These are phyloP conservation scores for Fusarium robinianum DNA, from an alignment of 2,329 filamentous ascomycete genomes.

Conservation along the genomic window DNA sequence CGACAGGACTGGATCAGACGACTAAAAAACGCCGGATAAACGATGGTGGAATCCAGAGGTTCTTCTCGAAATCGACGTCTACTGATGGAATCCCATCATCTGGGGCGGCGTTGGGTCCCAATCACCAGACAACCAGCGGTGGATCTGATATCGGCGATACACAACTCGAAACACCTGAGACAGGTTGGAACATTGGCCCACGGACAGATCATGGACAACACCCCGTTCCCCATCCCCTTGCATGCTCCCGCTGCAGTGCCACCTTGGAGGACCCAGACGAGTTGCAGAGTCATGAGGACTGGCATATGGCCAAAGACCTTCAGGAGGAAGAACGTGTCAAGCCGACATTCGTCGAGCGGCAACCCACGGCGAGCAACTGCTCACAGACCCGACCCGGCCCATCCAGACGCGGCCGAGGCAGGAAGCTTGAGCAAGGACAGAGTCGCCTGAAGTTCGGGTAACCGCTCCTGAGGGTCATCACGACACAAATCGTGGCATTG, in stretches of 20 bases:
- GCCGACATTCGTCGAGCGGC: slow-evolving; percentile 48
- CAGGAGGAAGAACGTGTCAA: slow-evolving; percentile 65
- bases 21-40: slow-evolving; percentile 46
- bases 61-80: slow-evolving; percentile 54
- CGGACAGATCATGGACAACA: slow-evolving; percentile 34
- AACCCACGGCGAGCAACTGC: slow-evolving; percentile 39
- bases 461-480: slow-evolving; percentile 27
- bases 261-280: slow-evolving; percentile 61
- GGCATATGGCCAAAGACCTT: slow-evolving; percentile 90
- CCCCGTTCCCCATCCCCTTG: slow-evolving; percentile 44
- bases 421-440: slow-evolving; percentile 60
- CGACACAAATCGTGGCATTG: slow-evolving; percentile 3
- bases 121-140: slow-evolving; percentile 22
- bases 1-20: slow-evolving; percentile 29
- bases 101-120: slow-evolving; percentile 19
- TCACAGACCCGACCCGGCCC: slow-evolving; percentile 40
- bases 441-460: slow-evolving; percentile 64
- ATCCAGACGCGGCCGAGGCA: slow-evolving; percentile 47
- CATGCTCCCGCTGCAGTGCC: slow-evolving; percentile 69
- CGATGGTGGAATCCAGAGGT: slow-evolving; percentile 59
- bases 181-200: slow-evolving; percentile 22
- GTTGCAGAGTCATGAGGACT: slow-evolving; percentile 81
- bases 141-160: slow-evolving; percentile 17
- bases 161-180: slow-evolving; percentile 16
- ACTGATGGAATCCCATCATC: slow-evolving; percentile 36